Conservation (phyloP, 139 green algal species). For the Trebouxia sp. region DNA sequence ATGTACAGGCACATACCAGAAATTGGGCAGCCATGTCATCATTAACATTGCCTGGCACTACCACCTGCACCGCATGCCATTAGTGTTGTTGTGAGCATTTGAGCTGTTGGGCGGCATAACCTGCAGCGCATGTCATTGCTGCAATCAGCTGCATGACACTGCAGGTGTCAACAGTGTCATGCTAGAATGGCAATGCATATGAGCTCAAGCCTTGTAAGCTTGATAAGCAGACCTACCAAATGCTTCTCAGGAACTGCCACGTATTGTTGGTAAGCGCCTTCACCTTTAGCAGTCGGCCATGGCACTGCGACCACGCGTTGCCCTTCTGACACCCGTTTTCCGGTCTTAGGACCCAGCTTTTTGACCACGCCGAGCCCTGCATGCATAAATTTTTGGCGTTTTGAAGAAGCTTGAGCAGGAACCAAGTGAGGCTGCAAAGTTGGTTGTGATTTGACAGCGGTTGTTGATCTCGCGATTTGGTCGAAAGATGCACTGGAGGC, state of each 20-base stretch:
- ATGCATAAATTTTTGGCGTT: neutral
- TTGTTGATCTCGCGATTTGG: too few relatives aligned
- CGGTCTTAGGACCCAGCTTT: conserved; percentile 8
- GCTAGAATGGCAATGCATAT: too few relatives aligned
- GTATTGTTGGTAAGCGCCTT: conserved; percentile 28
- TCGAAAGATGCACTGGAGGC: too few relatives aligned
- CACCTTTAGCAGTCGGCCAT: conserved; percentile 21
- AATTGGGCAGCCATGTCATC: conserved; percentile 33
- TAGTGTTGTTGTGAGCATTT: too few relatives aligned
- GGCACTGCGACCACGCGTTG: conserved; percentile 26
- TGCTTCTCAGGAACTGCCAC: neutral
- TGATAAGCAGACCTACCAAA: neutral
- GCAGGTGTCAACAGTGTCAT: neutral
- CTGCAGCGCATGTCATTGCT: neutral
- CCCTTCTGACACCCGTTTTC: conserved; percentile 5
- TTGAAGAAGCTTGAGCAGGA: too few relatives aligned
- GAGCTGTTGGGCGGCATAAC: neutral
- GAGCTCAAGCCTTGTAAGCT: too few relatives aligned
- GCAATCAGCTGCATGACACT: neutral
- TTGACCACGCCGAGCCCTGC: neutral
- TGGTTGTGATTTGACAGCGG: too few relatives aligned
- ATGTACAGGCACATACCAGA: too few relatives aligned
- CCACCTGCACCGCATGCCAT: too few relatives aligned
- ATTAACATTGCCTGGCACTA: conserved; percentile 17
- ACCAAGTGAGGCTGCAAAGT: too few relatives aligned